Conservation (phyloP, 345 rosid genomes). For the Salix brachista region DNA sequence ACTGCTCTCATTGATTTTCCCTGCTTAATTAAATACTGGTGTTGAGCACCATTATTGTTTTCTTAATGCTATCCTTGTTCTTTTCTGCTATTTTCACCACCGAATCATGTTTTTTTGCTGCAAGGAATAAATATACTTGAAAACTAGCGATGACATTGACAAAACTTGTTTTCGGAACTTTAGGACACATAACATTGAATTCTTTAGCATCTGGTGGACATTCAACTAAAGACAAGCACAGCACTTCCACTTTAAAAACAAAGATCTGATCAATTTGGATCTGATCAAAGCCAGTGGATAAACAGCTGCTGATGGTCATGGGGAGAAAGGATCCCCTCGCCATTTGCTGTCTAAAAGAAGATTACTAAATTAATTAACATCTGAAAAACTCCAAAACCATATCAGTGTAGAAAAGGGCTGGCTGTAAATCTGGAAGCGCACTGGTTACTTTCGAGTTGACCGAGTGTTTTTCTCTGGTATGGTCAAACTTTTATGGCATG, state of each 20-base stretch:
- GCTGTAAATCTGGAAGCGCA: background rate
- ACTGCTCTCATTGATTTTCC: background rate
- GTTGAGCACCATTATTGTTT: background rate
- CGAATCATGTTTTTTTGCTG: background rate
- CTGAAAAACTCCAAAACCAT: background rate
- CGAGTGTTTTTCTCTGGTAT: background rate
- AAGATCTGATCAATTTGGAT: background rate
- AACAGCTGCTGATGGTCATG: background rate
- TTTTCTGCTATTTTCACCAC: background rate
- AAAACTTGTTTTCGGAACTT: slow-evolving; percentile 7
- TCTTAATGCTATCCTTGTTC: background rate
- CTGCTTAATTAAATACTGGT: background rate
- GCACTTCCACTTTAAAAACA: background rate
- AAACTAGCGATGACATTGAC: background rate
- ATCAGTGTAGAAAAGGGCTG: background rate
- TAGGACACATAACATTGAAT: background rate
- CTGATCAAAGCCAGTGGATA: background rate
- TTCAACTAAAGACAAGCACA: slow-evolving; percentile 3
- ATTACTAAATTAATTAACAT: background rate
- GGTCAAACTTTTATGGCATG: background rate
- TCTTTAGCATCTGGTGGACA: slow-evolving; percentile 1
- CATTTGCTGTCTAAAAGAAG: slow-evolving; percentile 1
- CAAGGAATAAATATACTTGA: background rate
- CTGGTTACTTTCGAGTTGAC: background rate
- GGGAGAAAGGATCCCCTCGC: background rate